phyloP scores from a whole-genome alignment of 78 protist genomes.

The Guillardia theta region DNA sequence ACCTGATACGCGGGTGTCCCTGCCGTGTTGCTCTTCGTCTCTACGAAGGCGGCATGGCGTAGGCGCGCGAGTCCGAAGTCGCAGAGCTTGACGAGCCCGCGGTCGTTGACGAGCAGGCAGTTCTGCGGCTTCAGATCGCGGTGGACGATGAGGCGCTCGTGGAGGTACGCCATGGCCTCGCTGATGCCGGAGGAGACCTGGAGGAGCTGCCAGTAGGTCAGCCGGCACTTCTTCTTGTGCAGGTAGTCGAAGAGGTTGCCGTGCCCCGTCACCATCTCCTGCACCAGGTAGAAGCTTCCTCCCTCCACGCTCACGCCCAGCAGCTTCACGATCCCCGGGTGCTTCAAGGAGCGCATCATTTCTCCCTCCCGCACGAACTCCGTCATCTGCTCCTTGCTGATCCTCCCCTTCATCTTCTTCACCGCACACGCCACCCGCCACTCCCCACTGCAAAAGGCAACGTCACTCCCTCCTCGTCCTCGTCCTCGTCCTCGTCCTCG shows the following conservation, averaged over 20 bases:
- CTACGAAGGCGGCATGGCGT: not conserved
- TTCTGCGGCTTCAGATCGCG: constrained; percentile 46
- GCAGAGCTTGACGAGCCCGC: not conserved
- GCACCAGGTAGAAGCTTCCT: not conserved
- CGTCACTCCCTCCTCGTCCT: too few species aligned
- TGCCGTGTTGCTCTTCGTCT: not conserved
- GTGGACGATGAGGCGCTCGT: not conserved
- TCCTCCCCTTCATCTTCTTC: not conserved
- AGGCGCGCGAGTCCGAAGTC: constrained; percentile 2
- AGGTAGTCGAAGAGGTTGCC: not conserved
- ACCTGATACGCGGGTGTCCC: not conserved
- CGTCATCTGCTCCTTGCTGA: not conserved
- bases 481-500: too few species aligned
- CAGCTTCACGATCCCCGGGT: not conserved
- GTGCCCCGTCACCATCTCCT: not conserved
- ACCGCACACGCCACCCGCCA: constrained; percentile 47
- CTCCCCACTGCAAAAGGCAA: too few species aligned
- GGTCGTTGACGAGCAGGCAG: constrained; percentile 43
- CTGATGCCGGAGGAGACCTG: not conserved
- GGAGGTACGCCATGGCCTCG: constrained; percentile 28
- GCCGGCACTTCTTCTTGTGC: not conserved
- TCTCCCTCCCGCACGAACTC: not conserved
- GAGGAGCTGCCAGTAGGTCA: not conserved
- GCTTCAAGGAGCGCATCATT: not conserved
- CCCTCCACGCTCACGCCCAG: not conserved